Evolutionary conservation across 139 green algal genomes (phyloP).

Genomic region (Edaphochlamys debaryana): DNA sequence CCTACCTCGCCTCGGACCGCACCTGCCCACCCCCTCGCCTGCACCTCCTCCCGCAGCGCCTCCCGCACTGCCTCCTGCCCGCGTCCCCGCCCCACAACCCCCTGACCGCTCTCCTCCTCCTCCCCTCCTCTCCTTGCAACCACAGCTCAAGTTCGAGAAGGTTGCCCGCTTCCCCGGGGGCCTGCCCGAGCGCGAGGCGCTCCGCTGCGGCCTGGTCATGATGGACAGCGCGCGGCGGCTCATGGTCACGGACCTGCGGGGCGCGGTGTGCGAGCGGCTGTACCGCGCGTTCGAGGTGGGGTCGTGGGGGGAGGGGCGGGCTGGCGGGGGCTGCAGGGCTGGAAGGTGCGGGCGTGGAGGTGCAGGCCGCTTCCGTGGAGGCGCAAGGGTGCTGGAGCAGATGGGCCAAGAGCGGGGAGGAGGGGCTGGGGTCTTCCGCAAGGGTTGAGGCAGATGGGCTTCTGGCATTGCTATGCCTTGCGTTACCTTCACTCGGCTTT

Average conservation of each 20-base stretch:
- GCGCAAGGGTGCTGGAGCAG: background rate
- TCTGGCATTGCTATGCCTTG: no score
- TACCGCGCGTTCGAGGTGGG: conserved; percentile 40
- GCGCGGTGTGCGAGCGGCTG: conserved; percentile 24
- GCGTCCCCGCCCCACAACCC: no score
- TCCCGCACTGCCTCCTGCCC: no score
- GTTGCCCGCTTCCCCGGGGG: conserved; percentile 35
- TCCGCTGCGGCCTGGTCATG: conserved; percentile 10
- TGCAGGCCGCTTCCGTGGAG: background rate
- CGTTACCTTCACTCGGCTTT: no score
- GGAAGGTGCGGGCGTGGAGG: background rate
- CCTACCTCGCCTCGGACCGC: no score
- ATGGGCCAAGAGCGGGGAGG: no score
- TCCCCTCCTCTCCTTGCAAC: background rate
- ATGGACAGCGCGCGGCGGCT: conserved; percentile 29
- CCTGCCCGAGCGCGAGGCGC: conserved; percentile 30
- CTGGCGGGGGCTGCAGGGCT: no score
- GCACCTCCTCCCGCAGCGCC: no score
- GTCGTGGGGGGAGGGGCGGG: background rate
- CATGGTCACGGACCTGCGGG: conserved; percentile 20
- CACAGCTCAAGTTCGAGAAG: conserved; percentile 34
- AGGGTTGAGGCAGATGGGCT: no score
- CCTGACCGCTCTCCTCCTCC: no score
- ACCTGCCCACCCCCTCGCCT: no score
- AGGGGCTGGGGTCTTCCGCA: no score